Base-by-base conservation (phyloP, 1,284 basidiomycete species). In the Papiliotrema terrestris region DNA sequence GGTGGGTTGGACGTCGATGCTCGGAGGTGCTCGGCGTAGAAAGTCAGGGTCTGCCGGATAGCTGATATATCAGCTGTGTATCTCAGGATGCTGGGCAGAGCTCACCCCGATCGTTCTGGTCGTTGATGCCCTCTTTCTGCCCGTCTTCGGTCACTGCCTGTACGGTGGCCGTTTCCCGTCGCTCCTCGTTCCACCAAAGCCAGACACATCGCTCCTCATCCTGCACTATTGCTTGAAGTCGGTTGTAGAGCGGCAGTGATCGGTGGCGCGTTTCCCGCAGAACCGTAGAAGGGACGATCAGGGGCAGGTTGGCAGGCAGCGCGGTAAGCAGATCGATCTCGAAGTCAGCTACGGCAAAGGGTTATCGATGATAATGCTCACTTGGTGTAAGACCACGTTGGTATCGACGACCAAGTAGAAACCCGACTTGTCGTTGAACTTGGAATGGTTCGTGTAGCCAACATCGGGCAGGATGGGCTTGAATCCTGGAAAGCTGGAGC, bases 251-350 rank as follows among this genome's bases (percentile, higher is more conserved):
- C 1, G 96, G 96, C 32, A 98, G 77, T 0, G 91, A 94, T 26
- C 95, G 84, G 75, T 98, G 95, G 53, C 95, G 83, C 56, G 97
- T 92, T 83, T 99, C 96, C 63, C 96, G 91, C 48, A 97, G 80
- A 1, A 97, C 93, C 0, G 95, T 99, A 75, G 98, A 96, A 1
- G 97, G 83, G 13, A 98, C 80, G 51, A 99, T 86, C 52, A 96
- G 84, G 0, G 90, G 88, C 0, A 89, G 80, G 0, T 78, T 81
- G 3, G 73, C 62, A 60, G 96, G 90, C 1, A 86, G 77, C 0
- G 88, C 88, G 70, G 91, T 88, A 42, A 97, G 80, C 49, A 96
- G 80, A 75, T 98, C 94, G 87, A 97, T 95, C 88, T 96, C 72
- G 6, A 11, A 11, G 32, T 50, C 6, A 45, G n/a, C n/a, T n/a